phyloP scores from a whole-genome alignment of 345 rosid genomes.

The Aquilaria yunnanensis region DNA sequence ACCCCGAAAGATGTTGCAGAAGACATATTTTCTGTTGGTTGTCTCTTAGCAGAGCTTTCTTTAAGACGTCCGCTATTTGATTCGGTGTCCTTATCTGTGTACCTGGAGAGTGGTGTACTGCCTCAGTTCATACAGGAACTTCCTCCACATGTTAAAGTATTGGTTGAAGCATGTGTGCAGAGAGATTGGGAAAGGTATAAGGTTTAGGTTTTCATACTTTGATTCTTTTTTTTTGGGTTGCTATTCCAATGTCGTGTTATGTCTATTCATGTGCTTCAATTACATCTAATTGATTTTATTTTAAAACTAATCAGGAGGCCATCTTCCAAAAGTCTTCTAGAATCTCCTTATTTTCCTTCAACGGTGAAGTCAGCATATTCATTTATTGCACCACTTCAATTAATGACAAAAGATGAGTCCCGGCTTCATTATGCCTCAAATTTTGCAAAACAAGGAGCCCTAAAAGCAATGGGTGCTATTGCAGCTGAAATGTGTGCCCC shows the following conservation, averaged over 20 bases:
- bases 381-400: slow-evolving; percentile 83
- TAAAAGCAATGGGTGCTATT: slow-evolving; percentile 77
- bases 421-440: slow-evolving; percentile 73
- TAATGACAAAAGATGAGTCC: slow-evolving; percentile 56
- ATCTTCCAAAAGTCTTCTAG: slow-evolving; percentile 64
- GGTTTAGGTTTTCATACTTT: not conserved
- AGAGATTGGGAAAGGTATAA: slow-evolving; percentile 64
- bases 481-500: slow-evolving; percentile 81
- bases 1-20: slow-evolving; percentile 37
- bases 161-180: slow-evolving; percentile 75
- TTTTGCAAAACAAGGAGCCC: slow-evolving; percentile 79
- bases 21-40: slow-evolving; percentile 82
- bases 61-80: slow-evolving; percentile 69
- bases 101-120: slow-evolving; percentile 39
- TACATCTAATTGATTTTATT: slow-evolving; percentile 13
- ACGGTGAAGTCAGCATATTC: slow-evolving; percentile 75
- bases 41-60: slow-evolving; percentile 80
- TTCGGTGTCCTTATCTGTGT: slow-evolving; percentile 51
- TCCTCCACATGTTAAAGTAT: slow-evolving; percentile 58
- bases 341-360: slow-evolving; percentile 82
- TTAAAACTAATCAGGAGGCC: slow-evolving; percentile 61
- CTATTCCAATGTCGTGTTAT: not conserved
- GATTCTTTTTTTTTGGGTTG: not conserved
- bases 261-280: slow-evolving; percentile 4
- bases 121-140: slow-evolving; percentile 64